Evolutionary conservation across 495 filamentous ascomycete species (phyloP), one percentile per base, ranked within the genome.

Genomic region (Hypoxylon lenormandii): DNA sequence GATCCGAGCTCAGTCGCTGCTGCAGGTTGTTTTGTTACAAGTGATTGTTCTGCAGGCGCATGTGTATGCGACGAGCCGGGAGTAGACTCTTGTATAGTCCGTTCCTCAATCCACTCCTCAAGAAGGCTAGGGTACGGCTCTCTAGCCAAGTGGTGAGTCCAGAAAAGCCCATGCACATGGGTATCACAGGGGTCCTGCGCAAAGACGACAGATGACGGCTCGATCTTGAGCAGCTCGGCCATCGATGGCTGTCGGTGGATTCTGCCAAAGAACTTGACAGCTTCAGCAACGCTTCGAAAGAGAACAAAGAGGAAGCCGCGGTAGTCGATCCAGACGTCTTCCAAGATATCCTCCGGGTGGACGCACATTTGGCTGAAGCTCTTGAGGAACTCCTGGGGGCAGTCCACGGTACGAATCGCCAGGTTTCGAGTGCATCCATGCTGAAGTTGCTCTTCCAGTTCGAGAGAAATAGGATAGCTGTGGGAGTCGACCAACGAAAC

Each of bases 291-390:
- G 19, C 18, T 26, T 28, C 38, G 60, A 43, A 65, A 70, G 2
- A 70, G 51, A 3, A 70, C 26, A 15, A 5, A 52, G 21, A 48
- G 8, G 3, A 11, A 13, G 0, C 12, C 26, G 3, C 40, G 3
- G 0, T 46, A 12, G 22, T 61, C 50, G 0, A 52, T 10, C 67
- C 67, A 70, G 5, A 49, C 4, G 6, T 70, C 67, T 12, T 70
- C 67, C 0, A 70, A 18, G 7, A 57, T 6, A 4, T 61, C 33
- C 21, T 58, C 38, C 2, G 51, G 56, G 19, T 50, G 26, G 15
- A 0, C 3, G 15, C 11, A 38, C 1, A 33, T 33, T 5, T 4
- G 12, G 4, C 56, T 2, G 22, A 65, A 64, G 1, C 42, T 19
- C 0, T 60, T 5, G 2, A 69, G 16, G 48, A 64, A 69, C 0